Conservation (phyloP, 1,139 yeast genomes). For the Suhomyces coccinellae region DNA sequence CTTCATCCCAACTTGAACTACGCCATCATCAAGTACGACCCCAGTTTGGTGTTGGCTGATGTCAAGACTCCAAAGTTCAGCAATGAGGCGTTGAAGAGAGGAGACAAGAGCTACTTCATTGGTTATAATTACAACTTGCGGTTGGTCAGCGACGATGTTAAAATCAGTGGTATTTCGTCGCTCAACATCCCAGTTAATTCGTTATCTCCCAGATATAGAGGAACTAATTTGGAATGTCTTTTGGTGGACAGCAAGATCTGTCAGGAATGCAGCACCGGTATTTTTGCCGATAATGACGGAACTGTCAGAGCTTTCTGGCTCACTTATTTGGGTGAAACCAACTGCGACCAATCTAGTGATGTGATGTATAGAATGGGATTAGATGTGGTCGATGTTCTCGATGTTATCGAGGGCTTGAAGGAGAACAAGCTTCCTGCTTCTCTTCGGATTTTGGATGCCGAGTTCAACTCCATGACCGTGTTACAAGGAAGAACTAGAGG, state of each 20-base stretch:
- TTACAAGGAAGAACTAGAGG: slow-evolving; percentile 83
- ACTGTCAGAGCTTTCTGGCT: slow-evolving; percentile 83
- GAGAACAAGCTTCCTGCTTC: slow-evolving; percentile 53
- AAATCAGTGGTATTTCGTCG: slow-evolving; percentile 74
- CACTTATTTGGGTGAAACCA: slow-evolving; percentile 71
- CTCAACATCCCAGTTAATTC: slow-evolving; percentile 71
- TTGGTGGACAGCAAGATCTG: slow-evolving; percentile 72
- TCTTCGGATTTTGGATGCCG: slow-evolving; percentile 73
- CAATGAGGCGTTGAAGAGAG: slow-evolving; percentile 61
- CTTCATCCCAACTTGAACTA: slow-evolving; percentile 88
- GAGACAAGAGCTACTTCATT: slow-evolving; percentile 72
- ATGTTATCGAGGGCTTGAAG: slow-evolving; percentile 57
- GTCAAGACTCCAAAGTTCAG: slow-evolving; percentile 64
- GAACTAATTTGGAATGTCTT: slow-evolving; percentile 77
- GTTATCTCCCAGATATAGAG: slow-evolving; percentile 77
- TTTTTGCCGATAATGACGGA: slow-evolving; percentile 77
- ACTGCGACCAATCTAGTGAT: slow-evolving; percentile 49
- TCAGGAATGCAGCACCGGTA: slow-evolving; percentile 78
- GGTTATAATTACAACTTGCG: slow-evolving; percentile 77
- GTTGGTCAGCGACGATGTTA: slow-evolving; percentile 72
- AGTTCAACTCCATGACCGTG: slow-evolving; percentile 66
- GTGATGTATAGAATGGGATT: slow-evolving; percentile 77
- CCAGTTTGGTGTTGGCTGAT: slow-evolving; percentile 49
- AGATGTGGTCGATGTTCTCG: slow-evolving; percentile 64
- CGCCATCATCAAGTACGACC: slow-evolving; percentile 82